Base-by-base conservation (phyloP, 306 rosid genomes). In the Pyrus pyrifolia region DNA sequence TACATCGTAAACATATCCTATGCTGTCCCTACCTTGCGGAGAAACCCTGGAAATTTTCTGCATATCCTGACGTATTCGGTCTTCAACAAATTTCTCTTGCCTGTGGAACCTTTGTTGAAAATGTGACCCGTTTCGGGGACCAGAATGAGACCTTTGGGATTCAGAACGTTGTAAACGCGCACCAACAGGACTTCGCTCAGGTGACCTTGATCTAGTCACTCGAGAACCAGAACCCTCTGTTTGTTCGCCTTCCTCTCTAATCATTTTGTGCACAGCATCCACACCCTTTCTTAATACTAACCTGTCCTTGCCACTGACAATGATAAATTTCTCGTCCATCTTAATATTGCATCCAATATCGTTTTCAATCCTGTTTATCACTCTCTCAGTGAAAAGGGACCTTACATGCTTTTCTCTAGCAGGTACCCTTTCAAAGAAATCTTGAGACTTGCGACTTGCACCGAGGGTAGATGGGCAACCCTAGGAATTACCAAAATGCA, bases 381-480 rank as follows among this genome's bases (percentile, higher is more conserved):
- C 98, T 80, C 84, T 92, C 81, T 90, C 96, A 0, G 93, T 87
- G 81, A 96, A 89, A 78, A 92, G 91, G 77, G 90, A 89, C 76
- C 83, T 89, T 52, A 92, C 78, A 76, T 88, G 83, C 75, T 89
- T 92, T 67, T 90, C 98, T 82, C 99, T 89, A 33, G 98, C 99
- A 8, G 99, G 93, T 61, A 96, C 80, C 88, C 99, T 92, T 85
- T 95, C 96, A 86, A 91, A 88, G 85, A 95, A 95, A 82, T 95
- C 99, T 84, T 92, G 98, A 81, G 97, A 86, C 87, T 87, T 95
- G 72, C 97, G 93, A 81, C 87, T 92, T 65, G 97, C 95, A 84
- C 99, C 99, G 79, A 96, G 95, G 11, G 99, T 96, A 75, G 99
- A 85, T 30, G 99, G 99, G 76, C 99, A 96, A 25, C 99, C 99